These are phyloP conservation scores for Aspergillus cristatus DNA, from an alignment of 495 filamentous ascomycete species.

Conservation along the genomic window DNA sequence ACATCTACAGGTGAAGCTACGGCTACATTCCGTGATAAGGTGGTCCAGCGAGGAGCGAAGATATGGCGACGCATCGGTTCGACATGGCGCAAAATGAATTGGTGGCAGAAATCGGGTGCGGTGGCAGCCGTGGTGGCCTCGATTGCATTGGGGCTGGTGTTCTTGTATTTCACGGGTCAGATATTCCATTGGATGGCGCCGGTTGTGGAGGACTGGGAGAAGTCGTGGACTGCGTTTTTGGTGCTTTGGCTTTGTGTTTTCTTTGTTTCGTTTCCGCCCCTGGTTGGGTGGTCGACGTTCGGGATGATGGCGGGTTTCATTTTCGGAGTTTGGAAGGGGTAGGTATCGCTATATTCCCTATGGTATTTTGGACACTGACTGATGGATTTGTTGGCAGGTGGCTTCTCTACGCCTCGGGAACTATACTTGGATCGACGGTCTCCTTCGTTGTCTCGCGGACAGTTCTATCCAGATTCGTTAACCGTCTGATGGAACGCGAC, in stretches of 20 bases:
- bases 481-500: conserved; percentile 71
- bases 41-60: conserved; percentile 31
- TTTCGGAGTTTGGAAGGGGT: conserved; percentile 86
- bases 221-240: conserved; percentile 59
- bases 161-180: conserved; percentile 64
- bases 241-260: conserved; percentile 74
- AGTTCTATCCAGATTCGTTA: conserved; percentile 66
- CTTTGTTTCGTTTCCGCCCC: conserved; percentile 73
- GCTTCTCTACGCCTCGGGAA: conserved; percentile 74
- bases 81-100: conserved; percentile 46
- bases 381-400: conserved; percentile 40
- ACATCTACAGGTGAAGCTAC: too few relatives aligned
- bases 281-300: conserved; percentile 82
- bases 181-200: conserved; percentile 68
- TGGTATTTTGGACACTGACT: conserved; percentile 2
- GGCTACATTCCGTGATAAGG: conserved; percentile 30
- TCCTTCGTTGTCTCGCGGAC: conserved; percentile 75
- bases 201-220: conserved; percentile 63
- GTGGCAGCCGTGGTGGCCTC: conserved; percentile 37
- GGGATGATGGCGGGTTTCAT: conserved; percentile 86
- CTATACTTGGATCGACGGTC: conserved; percentile 63
- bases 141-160: conserved; percentile 49
- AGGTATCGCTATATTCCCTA: conserved; percentile 13
- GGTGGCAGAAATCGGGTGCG: conserved; percentile 51
- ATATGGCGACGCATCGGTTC: conserved; percentile 18